These are phyloP conservation scores for Coemansia sp. DNA, from an alignment of 371 early-diverging fungal genomes.

Conservation along the genomic window DNA sequence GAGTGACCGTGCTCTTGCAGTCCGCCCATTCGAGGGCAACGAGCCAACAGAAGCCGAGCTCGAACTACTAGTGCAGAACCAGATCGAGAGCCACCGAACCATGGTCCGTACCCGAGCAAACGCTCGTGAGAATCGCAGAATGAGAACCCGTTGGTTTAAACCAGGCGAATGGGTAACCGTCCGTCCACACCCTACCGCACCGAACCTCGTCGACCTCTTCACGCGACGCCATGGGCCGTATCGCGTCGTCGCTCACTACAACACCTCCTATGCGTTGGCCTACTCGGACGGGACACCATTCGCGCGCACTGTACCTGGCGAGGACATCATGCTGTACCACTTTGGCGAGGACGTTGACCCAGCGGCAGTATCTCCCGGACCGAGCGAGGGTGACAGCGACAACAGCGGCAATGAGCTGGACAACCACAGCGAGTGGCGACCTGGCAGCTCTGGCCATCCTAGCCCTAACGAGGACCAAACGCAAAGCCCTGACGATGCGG, in stretches of 20 bases:
- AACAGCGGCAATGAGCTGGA: background rate
- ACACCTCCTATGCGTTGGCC: background rate
- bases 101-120: slow-evolving; percentile 12
- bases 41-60: background rate
- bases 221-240: slow-evolving; percentile 10
- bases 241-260: background rate
- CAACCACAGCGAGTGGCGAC: background rate
- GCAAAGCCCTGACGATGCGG: background rate
- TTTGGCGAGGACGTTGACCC: background rate
- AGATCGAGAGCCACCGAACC: slow-evolving; percentile 3
- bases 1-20: background rate
- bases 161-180: slow-evolving; percentile 17
- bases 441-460: too few species aligned
- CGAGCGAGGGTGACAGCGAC: background rate
- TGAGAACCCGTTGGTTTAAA: slow-evolving; percentile 3
- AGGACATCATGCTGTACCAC: background rate
- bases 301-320: background rate
- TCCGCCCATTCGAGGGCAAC: background rate
- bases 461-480: background rate
- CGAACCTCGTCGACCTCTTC: slow-evolving; percentile 11
- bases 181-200: background rate
- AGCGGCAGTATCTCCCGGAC: background rate
- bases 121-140: background rate
- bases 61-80: background rate
- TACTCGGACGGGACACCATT: background rate